Evolutionary conservation across 495 filamentous ascomycete genomes (phyloP).

Genomic region (Cetradonia linearis): DNA sequence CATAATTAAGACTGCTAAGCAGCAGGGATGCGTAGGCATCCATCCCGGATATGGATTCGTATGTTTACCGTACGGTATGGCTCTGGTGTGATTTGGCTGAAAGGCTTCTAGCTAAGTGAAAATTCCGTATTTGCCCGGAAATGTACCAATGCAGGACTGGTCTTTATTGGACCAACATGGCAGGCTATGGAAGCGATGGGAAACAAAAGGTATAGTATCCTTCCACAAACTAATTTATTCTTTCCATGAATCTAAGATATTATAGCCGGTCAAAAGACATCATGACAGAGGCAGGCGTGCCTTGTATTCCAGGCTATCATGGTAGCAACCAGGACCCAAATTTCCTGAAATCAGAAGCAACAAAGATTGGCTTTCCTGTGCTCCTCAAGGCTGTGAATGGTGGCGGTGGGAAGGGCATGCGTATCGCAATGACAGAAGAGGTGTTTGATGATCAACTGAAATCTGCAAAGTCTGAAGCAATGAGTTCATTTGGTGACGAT

Average conservation of each 20-base stretch:
- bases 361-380: constrained; percentile 80
- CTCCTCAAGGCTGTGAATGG: constrained; percentile 95
- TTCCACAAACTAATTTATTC: too few relatives aligned
- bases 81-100: neutral
- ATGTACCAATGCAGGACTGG: constrained; percentile 81
- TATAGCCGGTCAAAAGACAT: constrained; percentile 75
- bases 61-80: constrained; percentile 23
- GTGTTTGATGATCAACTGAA: constrained; percentile 75
- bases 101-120: constrained; percentile 52
- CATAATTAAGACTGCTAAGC: constrained; percentile 79
- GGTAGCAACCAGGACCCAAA: constrained; percentile 69
- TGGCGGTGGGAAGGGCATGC: constrained; percentile 97
- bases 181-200: constrained; percentile 96
- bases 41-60: constrained; percentile 98
- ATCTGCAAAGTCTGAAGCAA: constrained; percentile 82
- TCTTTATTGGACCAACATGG: constrained; percentile 90
- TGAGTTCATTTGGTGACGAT: constrained; percentile 89
- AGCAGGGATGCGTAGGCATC: constrained; percentile 75
- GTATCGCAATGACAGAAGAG: constrained; percentile 64
- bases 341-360: constrained; percentile 62
- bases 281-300: constrained; percentile 86
- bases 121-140: constrained; percentile 83
- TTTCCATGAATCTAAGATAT: constrained; percentile 12
- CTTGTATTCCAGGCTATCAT: constrained; percentile 94
- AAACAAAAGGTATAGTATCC: constrained; percentile 65